Evolutionary conservation across 768 basidiomycete genomes (phyloP).

Genomic region (Trametes elegans): DNA sequence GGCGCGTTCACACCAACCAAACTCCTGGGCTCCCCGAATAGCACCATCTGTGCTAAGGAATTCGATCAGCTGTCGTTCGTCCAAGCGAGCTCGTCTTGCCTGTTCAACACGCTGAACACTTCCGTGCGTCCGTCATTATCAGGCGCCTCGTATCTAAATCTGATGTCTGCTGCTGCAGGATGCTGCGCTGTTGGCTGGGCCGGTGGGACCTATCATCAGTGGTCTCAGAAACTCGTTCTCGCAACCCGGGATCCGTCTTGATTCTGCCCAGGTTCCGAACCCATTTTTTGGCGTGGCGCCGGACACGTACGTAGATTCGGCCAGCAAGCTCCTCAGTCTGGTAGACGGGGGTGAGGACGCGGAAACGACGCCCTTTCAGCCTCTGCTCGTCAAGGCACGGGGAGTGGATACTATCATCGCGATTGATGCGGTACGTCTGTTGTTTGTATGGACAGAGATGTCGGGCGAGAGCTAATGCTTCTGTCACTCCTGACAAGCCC

Average conservation of each 20-base stretch:
- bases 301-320: constrained; percentile 52
- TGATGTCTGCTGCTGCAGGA: constrained; percentile 1
- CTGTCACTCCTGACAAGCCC: constrained; percentile 32
- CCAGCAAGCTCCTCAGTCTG: constrained; percentile 53
- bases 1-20: constrained; percentile 67
- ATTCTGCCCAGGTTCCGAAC: constrained; percentile 24
- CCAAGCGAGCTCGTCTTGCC: constrained; percentile 70
- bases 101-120: constrained; percentile 54
- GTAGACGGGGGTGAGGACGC: constrained; percentile 70
- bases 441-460: too few relatives aligned
- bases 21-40: constrained; percentile 62
- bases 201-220: constrained; percentile 42
- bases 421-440: constrained; percentile 47
- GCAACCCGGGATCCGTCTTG: constrained; percentile 11
- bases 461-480: not conserved
- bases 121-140: constrained; percentile 14
- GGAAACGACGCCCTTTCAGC: constrained; percentile 70
- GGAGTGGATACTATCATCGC: constrained; percentile 74
- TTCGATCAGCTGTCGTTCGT: constrained; percentile 77
- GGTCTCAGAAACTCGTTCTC: constrained; percentile 35
- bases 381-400: constrained; percentile 67
- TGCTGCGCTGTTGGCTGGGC: constrained; percentile 32
- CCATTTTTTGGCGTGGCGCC: constrained; percentile 52
- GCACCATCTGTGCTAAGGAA: constrained; percentile 62
- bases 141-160: too few relatives aligned